phyloP scores from a whole-genome alignment of 441 rosid species.

The Caryocar brasiliense region DNA sequence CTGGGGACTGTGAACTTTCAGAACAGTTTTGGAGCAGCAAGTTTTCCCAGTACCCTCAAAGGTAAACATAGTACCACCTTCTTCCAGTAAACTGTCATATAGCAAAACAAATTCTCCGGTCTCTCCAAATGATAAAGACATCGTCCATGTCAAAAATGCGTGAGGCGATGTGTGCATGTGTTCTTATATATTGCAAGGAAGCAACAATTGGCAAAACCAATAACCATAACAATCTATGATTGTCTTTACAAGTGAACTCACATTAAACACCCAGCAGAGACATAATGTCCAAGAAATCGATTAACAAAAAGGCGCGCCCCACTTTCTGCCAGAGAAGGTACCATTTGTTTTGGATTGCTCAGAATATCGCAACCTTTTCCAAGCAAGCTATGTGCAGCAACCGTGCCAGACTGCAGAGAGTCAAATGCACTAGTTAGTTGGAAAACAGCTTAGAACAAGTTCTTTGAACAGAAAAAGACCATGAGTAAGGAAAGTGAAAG shows the following conservation, averaged over 20 bases:
- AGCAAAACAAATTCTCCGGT: background rate
- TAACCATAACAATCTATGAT: too few species aligned
- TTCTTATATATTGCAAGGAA: background rate
- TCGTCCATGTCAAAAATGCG: too few species aligned
- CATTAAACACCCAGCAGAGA: slow-evolving; percentile 53
- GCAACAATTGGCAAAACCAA: too few species aligned
- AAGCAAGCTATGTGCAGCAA: slow-evolving; percentile 39
- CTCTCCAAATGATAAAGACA: background rate
- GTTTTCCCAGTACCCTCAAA: slow-evolving; percentile 38
- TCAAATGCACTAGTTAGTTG: background rate
- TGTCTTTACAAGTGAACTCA: slow-evolving; percentile 30
- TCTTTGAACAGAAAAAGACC: too few species aligned
- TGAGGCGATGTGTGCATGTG: background rate
- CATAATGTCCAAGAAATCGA: slow-evolving; percentile 49
- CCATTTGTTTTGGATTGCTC: slow-evolving; percentile 53
- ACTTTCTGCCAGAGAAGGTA: slow-evolving; percentile 44
- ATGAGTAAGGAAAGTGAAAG: too few species aligned
- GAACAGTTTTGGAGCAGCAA: slow-evolving; percentile 27
- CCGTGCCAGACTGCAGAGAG: slow-evolving; percentile 43
- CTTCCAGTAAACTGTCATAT: slow-evolving; percentile 55
- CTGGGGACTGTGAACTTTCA: slow-evolving; percentile 63
- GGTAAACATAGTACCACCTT: slow-evolving; percentile 60
- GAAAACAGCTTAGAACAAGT: too few species aligned
- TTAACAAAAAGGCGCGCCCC: slow-evolving; percentile 62
- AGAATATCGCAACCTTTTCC: slow-evolving; percentile 29